Evolutionary conservation across 192 early-diverging fungal species (phyloP), one percentile per base, ranked within the genome.

Genomic region (Phycomyces nitens): DNA sequence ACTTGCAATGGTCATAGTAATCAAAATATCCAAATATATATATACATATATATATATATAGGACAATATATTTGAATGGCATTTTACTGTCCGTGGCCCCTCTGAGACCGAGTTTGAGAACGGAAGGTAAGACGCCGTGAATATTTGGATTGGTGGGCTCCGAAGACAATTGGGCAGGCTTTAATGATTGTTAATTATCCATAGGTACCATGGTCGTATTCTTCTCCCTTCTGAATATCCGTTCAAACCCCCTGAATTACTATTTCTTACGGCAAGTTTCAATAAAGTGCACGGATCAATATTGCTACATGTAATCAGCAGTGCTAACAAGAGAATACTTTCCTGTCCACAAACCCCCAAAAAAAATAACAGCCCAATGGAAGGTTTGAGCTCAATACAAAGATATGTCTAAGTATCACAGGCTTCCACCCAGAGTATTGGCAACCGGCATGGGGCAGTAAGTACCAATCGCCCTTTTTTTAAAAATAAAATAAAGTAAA

Each of bases 41-140:
- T n/a, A n/a, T n/a, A n/a, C n/a, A n/a, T n/a, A n/a, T n/a, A n/a
- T n/a, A n/a, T n/a, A n/a, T 40, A n/a, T 54, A 1, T 80, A 99
- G 77, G 85, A 89, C 47, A 91, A 97, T 74, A 79, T 99, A 23
- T 91, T 99, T 73, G 96, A 99, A 69, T 97, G 94, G 94, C 96
- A 98, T 69, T 98, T 95, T 71, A 95, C 94, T 1, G 81, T 97
- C 9, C 80, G 91, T 18, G 96, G 96, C 10, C 95, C 95, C 21
- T 76, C 84, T 20, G 89, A 84, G 21, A 92, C 92, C 6, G 90
- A 92, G 6, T 99, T 92, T 76, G 84, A 84, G 56, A 91, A 90
- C 41, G 95, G 91, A 63, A 78, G 83, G 75, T 77, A 72, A 77
- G 62, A 39, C 22, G 5, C 22, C 12, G 54, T 51, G 26, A 55